Conservation (phyloP, 2,329 filamentous ascomycete species). For the Alternaria infectoria region DNA sequence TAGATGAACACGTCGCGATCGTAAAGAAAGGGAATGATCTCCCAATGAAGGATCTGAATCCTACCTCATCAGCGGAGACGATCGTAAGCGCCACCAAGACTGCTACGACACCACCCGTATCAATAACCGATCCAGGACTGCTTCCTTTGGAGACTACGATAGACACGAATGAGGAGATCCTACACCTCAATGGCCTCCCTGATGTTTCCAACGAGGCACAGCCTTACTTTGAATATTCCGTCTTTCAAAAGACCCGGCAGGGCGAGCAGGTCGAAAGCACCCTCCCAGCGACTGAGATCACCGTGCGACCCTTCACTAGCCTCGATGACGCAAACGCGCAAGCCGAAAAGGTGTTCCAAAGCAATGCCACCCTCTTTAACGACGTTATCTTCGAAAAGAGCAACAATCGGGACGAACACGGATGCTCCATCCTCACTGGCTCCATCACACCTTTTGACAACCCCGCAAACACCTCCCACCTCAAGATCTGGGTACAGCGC, state of each 20-base stretch:
- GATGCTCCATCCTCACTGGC: slow-evolving; percentile 10
- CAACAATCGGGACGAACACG: slow-evolving; percentile 15
- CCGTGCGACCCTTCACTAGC: slow-evolving; percentile 11
- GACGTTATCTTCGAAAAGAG: slow-evolving; percentile 7
- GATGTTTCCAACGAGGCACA: slow-evolving; percentile 8
- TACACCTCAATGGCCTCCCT: background rate
- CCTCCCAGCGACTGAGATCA: slow-evolving; percentile 2
- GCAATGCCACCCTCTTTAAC: slow-evolving; percentile 1
- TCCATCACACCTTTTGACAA: slow-evolving; percentile 17
- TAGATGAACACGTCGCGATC: too few species aligned
- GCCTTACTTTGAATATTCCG: slow-evolving; percentile 34
- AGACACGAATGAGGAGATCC: background rate
- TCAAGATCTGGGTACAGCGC: slow-evolving; percentile 29
- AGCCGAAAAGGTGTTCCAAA: slow-evolving; percentile 15
- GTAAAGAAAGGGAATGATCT: background rate
- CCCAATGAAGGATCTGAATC: background rate
- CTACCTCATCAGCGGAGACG: background rate
- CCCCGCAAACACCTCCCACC: slow-evolving; percentile 5
- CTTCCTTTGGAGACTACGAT: background rate
- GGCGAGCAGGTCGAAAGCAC: slow-evolving; percentile 1
- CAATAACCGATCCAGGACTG: background rate
- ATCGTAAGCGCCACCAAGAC: background rate
- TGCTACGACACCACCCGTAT: background rate
- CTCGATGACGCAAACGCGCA: slow-evolving; percentile 26
- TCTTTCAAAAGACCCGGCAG: slow-evolving; percentile 26